Evolutionary conservation across 257 asterid genomes (phyloP), one percentile per base, ranked within the genome.

Genomic region (Plectranthus barbatus): DNA sequence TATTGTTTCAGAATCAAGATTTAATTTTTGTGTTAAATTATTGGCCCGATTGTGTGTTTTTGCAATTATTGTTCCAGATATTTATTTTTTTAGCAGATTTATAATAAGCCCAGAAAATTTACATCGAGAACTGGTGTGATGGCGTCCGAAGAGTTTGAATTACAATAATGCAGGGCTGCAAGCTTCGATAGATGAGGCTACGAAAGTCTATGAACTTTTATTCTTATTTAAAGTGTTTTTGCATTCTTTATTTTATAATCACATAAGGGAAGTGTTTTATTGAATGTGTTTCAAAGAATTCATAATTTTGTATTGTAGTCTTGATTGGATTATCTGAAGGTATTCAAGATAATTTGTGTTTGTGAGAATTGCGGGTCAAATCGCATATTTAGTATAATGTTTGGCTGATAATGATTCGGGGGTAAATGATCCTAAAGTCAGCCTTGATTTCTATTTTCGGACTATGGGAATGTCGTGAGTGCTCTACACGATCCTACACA

Each of bases 381-480:
- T n/a, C n/a, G n/a, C 21, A 56, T 6, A 4, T 12, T 8, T 29
- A 26, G 14, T 63, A 10, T 15, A 64, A 36, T 46, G 60, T 26
- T 59, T 70, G 47, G 54, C 74, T 74, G 26, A 76, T 65, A 33
- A 93, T 93, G 99, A 63, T 90, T 69, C 83, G n/a, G n/a, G 97
- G 7, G 84, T 93, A 7, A 90, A 87, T 86, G 99, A 93, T 72
- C 99, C 97, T 3, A 79, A 81, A 93, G 82, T 57, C 75, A 87
- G 96, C 75, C 95, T 92, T 79, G 94, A 92, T 73, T 92, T 92
- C 86, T 93, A 90, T 86, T 80, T 97, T 42, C 76, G 92, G 56
- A 72, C 82, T 26, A 55, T 93, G 95, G 97, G 97, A 73, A 93
- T 93, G 97, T 82, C 89, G 96, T 90, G 77, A 86, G 96, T 87